These are phyloP conservation scores for Asclepias syriaca DNA, from an alignment of 257 asterid species.

Conservation along the genomic window DNA sequence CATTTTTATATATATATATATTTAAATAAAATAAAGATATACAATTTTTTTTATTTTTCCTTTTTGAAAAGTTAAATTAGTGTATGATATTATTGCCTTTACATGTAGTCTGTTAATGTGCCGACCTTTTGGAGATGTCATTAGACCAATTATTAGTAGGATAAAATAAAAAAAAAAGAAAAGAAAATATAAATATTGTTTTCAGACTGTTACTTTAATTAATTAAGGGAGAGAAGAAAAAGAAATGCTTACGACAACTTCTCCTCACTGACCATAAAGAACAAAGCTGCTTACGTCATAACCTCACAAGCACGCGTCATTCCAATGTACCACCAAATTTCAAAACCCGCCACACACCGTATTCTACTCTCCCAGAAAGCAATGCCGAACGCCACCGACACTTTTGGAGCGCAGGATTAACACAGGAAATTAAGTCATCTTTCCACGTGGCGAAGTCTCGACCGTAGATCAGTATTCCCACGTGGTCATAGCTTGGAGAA, in stretches of 20 bases:
- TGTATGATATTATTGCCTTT: no score
- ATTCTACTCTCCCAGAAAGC: not conserved
- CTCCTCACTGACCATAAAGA: not conserved
- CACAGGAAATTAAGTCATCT: not conserved
- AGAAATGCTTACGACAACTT: conserved; percentile 8
- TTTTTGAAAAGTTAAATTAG: no score
- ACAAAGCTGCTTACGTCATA: conserved; percentile 17
- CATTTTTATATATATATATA: no score
- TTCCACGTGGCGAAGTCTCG: conserved; percentile 12
- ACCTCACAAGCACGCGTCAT: not conserved
- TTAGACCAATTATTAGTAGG: no score
- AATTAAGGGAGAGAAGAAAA: not conserved
- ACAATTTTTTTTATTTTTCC: no score
- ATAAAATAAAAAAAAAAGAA: no score
- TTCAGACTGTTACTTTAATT: not conserved
- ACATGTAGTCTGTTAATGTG: no score
- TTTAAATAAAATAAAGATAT: no score
- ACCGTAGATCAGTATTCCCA: conserved; percentile 8
- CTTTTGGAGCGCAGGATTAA: conserved; percentile 32
- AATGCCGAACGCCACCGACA: conserved; percentile 46
- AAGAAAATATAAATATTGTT: no score
- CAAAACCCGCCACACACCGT: conserved; percentile 3
- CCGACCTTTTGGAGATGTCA: no score
- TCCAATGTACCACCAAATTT: conserved; percentile 9
- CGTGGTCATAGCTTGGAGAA: conserved; percentile 12